Conservation (phyloP, 768 basidiomycete genomes). For the Daedaleopsis sinensis region DNA sequence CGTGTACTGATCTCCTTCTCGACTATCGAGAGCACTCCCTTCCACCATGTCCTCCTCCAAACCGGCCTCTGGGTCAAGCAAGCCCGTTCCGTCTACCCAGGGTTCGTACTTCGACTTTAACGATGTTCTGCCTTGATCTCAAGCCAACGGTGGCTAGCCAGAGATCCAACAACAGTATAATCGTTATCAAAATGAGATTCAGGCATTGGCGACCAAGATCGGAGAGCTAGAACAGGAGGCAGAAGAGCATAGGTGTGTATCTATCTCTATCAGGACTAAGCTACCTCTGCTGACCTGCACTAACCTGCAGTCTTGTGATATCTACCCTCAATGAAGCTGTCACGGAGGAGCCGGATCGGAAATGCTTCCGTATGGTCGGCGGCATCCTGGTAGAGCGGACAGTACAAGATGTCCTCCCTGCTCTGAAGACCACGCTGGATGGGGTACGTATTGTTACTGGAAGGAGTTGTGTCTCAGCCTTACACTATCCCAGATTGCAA, state of each 20-base stretch:
- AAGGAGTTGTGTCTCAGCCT: neutral
- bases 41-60: constrained; percentile 57
- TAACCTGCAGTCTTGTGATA: constrained; percentile 76
- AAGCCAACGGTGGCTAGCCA: constrained; percentile 44
- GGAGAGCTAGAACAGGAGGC: constrained; percentile 95
- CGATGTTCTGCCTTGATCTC: neutral
- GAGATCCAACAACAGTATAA: constrained; percentile 85
- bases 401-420: constrained; percentile 92
- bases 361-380: constrained; percentile 96
- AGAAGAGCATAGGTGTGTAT: constrained; percentile 88
- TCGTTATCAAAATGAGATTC: constrained; percentile 85
- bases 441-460: constrained; percentile 56
- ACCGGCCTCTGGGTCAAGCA: constrained; percentile 58
- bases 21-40: too few species aligned
- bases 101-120: constrained; percentile 47
- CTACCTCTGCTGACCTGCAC: neutral
- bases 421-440: constrained; percentile 85
- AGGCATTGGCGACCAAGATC: constrained; percentile 91
- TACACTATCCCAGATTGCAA: constrained; percentile 63
- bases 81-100: constrained; percentile 65
- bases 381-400: constrained; percentile 95
- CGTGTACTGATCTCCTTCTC: neutral
- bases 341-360: constrained; percentile 83
- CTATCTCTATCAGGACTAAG: neutral
- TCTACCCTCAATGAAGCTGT: constrained; percentile 83